Evolutionary conservation across 2,329 filamentous ascomycete genomes (phyloP), one percentile per base, ranked within the genome.

Genomic region (Fusarium sterilihyphosum): DNA sequence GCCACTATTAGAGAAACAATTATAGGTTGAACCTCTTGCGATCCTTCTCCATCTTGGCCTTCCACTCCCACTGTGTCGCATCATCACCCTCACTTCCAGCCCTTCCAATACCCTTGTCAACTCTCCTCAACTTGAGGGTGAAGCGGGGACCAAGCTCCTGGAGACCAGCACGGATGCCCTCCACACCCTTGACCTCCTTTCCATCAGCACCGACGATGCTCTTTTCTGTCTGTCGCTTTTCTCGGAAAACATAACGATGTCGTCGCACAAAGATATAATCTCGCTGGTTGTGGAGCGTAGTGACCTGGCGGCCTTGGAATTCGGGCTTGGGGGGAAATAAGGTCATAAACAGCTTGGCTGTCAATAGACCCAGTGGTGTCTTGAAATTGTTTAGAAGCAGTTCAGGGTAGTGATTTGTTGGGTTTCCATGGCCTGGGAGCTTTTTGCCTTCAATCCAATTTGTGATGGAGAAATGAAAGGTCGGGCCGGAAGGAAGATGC

Each of bases 51-150:
- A 96, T 97, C 81, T 92, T 91, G 17, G 93, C 93, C 85, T 97
- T 97, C 96, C 96, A 99, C 82, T 98, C 91, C 96, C 96, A 98
- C 80, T 97, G 94, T 76, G 94, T 90, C 43, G 94, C 94, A 82
- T 92, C 86, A 82, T 91, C 86, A 86, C 94, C 89, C 70, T 91
- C 88, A 77, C 90, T 92, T 24, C 91, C 91, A 13, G 91, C 90
- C 63, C 89, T 84, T 20, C 90, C 90, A 74, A 99, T 93, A 1
- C 95, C 96, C 84, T 95, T 95, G 81, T 98, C 96, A 49, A 98
- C 92, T 78, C 96, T 91, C 77, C 95, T 90, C 79, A 99, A 84
- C 86, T 98, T 98, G 74, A 98, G 84, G 5, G 85, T 86, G 58
- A 85, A 96, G 88, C 78, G 87, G 13, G 94, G 95, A 0, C 96